Evolutionary conservation across 78 protist species (phyloP).

Genomic region (Dictyostelium purpureum): DNA sequence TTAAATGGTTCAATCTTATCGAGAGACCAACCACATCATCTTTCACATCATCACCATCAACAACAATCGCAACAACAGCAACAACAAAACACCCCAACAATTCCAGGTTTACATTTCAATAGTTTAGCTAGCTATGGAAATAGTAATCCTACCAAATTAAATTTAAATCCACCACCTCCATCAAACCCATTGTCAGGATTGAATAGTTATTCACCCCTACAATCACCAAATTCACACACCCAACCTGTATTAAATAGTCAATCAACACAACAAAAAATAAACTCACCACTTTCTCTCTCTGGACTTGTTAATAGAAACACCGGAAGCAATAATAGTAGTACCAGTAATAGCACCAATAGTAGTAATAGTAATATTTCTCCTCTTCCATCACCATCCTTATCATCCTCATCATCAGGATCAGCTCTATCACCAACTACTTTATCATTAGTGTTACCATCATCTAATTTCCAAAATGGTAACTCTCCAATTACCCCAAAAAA

Average conservation of each 20-base stretch:
- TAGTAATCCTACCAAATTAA: not conserved
- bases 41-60: not conserved
- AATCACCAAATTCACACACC: not conserved
- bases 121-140: conserved; percentile 4
- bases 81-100: not conserved
- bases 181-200: not conserved
- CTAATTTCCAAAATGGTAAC: not conserved
- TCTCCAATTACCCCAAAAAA: not conserved
- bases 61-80: not conserved
- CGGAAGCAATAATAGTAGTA: not conserved
- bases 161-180: conserved; percentile 4
- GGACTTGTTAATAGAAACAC: not conserved
- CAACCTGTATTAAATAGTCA: too few species aligned
- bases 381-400: not conserved
- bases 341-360: not conserved
- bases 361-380: not conserved
- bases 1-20: not conserved
- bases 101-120: not conserved
- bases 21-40: not conserved
- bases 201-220: conserved; percentile 2
- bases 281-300: too few species aligned
- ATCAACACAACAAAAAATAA: too few species aligned
- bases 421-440: conserved; percentile 1
- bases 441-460: not conserved
- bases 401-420: conserved; percentile 25